phyloP scores from a whole-genome alignment of 257 asterid genomes.

The Scutellaria barbata region DNA sequence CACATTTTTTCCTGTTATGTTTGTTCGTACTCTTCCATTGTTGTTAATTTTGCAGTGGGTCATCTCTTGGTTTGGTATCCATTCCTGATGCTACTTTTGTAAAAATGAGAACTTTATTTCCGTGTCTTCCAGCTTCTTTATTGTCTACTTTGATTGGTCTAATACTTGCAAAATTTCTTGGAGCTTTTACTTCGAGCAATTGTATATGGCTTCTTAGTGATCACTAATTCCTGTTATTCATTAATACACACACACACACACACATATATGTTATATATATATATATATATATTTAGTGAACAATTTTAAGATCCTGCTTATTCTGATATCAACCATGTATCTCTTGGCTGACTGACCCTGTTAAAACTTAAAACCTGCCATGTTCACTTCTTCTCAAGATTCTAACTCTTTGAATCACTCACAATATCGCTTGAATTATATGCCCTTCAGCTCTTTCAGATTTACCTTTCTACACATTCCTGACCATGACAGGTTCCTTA shows the following conservation, averaged over 20 bases:
- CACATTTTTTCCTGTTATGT: too few species aligned
- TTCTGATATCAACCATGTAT: neutral
- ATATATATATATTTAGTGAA: neutral
- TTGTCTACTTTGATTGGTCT: neutral
- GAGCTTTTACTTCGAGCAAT: constrained; percentile 14
- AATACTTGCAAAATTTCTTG: neutral
- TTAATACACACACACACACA: neutral
- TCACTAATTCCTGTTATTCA: neutral
- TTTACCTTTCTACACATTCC: neutral
- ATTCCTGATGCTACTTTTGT: neutral
- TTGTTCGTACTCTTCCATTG: neutral
- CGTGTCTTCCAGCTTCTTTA: too few species aligned
- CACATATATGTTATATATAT: too few species aligned
- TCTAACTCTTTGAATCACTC: too few species aligned
- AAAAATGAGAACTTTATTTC: too few species aligned
- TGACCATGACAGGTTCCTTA: neutral
- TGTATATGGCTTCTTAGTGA: neutral
- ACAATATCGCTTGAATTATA: too few species aligned
- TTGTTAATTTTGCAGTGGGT: constrained; percentile 4
- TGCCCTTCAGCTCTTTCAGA: neutral
- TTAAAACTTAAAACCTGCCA: too few species aligned
- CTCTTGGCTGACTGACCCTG: too few species aligned
- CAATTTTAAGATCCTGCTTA: neutral
- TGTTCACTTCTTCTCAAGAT: too few species aligned
- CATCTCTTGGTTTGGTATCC: constrained; percentile 1